These are phyloP conservation scores for Daldinia eschscholtzii DNA, from an alignment of 2,329 filamentous ascomycete species.

Conservation along the genomic window DNA sequence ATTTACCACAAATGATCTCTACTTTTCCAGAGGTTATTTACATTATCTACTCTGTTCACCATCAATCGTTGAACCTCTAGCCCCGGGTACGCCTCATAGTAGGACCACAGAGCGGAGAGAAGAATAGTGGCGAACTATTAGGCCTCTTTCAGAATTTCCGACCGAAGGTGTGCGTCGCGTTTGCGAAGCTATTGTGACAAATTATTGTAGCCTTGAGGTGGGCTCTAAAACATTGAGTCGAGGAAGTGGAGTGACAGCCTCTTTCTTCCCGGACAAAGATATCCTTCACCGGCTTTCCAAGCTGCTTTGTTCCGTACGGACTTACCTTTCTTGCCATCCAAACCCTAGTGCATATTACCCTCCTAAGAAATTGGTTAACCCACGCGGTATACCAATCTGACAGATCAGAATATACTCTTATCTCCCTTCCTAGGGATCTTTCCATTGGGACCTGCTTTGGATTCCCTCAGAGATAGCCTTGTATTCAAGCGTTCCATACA, in stretches of 20 bases:
- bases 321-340: conserved; percentile 1
- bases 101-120: not conserved
- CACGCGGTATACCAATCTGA: conserved; percentile 11
- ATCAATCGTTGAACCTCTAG: conserved; percentile 18
- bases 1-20: conserved; percentile 31
- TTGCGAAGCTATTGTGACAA: conserved; percentile 4
- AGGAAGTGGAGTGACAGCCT: conserved; percentile 2
- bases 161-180: not conserved
- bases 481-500: conserved; percentile 17
- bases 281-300: conserved; percentile 4
- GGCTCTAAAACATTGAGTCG: not conserved
- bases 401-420: conserved; percentile 2
- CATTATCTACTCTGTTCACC: not conserved
- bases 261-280: conserved; percentile 30
- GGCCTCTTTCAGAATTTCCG: not conserved
- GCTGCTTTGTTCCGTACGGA: conserved; percentile 31
- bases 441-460: not conserved
- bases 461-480: not conserved
- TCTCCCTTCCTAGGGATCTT: not conserved
- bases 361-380: conserved; percentile 3
- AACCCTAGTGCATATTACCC: conserved; percentile 1
- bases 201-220: not conserved
- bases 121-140: not conserved
- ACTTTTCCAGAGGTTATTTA: not conserved
- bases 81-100: not conserved